phyloP scores from a whole-genome alignment of 2,329 filamentous ascomycete species.

The Akanthomyces muscarius region DNA sequence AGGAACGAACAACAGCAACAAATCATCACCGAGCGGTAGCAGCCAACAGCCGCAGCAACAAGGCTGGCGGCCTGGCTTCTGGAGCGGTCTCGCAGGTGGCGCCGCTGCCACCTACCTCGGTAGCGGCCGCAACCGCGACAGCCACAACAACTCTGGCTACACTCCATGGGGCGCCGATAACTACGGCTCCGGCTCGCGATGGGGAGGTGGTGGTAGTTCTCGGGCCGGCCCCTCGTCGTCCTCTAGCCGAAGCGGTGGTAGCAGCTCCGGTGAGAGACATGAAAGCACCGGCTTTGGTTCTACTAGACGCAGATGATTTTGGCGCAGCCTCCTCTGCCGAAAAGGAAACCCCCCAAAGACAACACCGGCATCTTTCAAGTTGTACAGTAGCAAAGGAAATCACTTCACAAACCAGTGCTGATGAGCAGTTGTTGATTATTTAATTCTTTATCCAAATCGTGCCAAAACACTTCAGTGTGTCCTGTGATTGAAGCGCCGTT shows the following conservation, averaged over 20 bases:
- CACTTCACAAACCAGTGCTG: neutral
- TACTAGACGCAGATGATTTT: conserved; percentile 52
- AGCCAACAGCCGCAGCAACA: conserved; percentile 27
- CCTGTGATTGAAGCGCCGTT: conserved; percentile 12
- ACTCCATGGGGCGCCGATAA: conserved; percentile 20
- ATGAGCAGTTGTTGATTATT: neutral
- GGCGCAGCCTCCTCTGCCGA: no score
- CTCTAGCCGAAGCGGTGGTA: conserved; percentile 34
- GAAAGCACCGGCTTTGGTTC: conserved; percentile 72
- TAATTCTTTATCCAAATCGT: conserved; percentile 15
- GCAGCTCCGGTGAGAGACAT: conserved; percentile 45
- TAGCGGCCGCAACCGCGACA: conserved; percentile 42
- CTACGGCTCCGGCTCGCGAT: conserved; percentile 31
- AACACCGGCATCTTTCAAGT: neutral
- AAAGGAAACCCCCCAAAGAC: neutral
- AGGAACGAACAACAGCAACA: conserved; percentile 19
- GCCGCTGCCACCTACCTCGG: conserved; percentile 66
- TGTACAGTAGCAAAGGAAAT: neutral
- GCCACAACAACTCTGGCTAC: conserved; percentile 24
- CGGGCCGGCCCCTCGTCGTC: conserved; percentile 32
- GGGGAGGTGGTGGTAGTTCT: conserved; percentile 28
- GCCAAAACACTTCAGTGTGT: conserved; percentile 4
- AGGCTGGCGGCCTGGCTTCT: conserved; percentile 25
- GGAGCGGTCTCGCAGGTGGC: conserved; percentile 64
- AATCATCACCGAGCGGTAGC: conserved; percentile 34